Evolutionary conservation across 139 green algal species (phyloP).

Genomic region (Picochlorum sp.): DNA sequence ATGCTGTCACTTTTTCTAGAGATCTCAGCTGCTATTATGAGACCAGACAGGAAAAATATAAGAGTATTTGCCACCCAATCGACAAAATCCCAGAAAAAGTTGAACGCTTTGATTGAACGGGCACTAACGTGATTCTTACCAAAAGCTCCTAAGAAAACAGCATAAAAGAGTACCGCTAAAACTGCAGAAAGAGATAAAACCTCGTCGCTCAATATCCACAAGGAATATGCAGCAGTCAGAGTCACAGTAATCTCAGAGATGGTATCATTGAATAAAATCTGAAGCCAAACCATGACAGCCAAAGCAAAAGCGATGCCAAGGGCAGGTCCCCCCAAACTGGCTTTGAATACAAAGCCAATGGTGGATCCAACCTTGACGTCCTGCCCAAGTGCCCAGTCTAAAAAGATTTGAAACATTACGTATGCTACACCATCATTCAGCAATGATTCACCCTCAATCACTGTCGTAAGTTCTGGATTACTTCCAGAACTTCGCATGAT

Average conservation of each 20-base stretch:
- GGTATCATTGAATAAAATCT: slow-evolving; percentile 41
- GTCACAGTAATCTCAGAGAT: slow-evolving; percentile 46
- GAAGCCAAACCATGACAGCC: slow-evolving; percentile 30
- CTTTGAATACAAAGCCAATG: slow-evolving; percentile 33
- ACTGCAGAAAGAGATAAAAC: slow-evolving; percentile 45
- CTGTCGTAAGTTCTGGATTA: neutral
- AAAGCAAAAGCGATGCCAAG: slow-evolving; percentile 41
- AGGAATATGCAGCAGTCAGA: slow-evolving; percentile 33
- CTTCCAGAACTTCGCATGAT: slow-evolving; percentile 29
- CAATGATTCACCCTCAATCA: slow-evolving; percentile 48
- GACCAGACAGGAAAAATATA: slow-evolving; percentile 55
- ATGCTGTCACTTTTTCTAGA: slow-evolving; percentile 5
- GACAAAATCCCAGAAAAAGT: slow-evolving; percentile 47
- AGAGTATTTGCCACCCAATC: slow-evolving; percentile 63
- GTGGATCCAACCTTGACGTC: slow-evolving; percentile 4
- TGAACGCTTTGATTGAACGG: slow-evolving; percentile 29
- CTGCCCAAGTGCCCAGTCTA: slow-evolving; percentile 12
- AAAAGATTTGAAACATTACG: slow-evolving; percentile 53
- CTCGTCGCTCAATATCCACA: slow-evolving; percentile 49
- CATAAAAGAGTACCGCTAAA: slow-evolving; percentile 47
- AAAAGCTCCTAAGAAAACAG: slow-evolving; percentile 33
- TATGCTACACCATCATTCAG: slow-evolving; percentile 74
- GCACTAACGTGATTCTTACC: slow-evolving; percentile 36
- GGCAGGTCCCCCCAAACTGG: slow-evolving; percentile 35
- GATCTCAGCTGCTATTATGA: slow-evolving; percentile 42